These are phyloP conservation scores for Rhodotorula glutinis DNA, from an alignment of 1,284 basidiomycete genomes.

Conservation along the genomic window DNA sequence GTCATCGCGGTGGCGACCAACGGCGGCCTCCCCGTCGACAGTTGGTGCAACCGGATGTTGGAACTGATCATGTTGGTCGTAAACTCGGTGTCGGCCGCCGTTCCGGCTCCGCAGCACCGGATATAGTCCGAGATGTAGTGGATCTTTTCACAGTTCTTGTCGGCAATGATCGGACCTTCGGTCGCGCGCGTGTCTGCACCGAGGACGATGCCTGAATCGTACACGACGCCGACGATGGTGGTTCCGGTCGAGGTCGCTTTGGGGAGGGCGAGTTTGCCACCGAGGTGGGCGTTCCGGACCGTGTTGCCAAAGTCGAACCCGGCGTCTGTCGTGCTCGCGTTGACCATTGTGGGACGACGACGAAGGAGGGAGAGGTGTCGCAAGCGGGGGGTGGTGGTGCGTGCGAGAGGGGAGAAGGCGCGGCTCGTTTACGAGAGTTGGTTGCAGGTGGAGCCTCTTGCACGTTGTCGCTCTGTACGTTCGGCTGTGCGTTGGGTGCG, in stretches of 20 bases:
- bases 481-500: no score
- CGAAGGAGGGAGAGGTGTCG: background rate
- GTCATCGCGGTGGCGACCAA: slow-evolving; percentile 96
- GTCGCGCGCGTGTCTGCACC: slow-evolving; percentile 82
- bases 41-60: slow-evolving; percentile 83
- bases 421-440: no score
- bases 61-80: slow-evolving; percentile 80
- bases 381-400: background rate
- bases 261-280: slow-evolving; percentile 22
- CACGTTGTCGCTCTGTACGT: no score
- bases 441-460: no score
- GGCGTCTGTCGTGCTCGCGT: background rate
- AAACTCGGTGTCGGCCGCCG: slow-evolving; percentile 56
- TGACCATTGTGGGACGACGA: background rate
- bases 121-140: slow-evolving; percentile 94
- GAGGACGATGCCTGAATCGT: slow-evolving; percentile 77
- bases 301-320: slow-evolving; percentile 41
- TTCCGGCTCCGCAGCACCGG: slow-evolving; percentile 96
- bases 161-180: slow-evolving; percentile 83
- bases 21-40: slow-evolving; percentile 80
- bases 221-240: slow-evolving; percentile 93
- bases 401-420: background rate
- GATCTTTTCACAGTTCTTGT: slow-evolving; percentile 99
- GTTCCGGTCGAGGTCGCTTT: slow-evolving; percentile 59
- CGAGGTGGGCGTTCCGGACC: slow-evolving; percentile 36